phyloP scores from a whole-genome alignment of 2,329 filamentous ascomycete species.

The Immersiporthe knoxdaviesiana region DNA sequence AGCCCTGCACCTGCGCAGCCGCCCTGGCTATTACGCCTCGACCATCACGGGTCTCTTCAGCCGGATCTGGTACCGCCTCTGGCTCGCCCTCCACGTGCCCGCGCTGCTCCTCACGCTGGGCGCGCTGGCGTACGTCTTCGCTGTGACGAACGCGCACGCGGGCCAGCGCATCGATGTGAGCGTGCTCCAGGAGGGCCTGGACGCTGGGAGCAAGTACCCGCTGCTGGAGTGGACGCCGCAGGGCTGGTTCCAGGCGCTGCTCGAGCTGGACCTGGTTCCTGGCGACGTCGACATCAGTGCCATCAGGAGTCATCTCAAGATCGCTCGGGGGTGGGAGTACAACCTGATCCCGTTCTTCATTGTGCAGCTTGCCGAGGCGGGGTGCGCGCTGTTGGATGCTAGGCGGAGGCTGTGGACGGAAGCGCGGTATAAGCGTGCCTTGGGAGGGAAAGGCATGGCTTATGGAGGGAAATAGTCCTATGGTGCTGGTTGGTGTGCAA shows the following conservation, averaged over 20 bases:
- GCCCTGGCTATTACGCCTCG: conserved; percentile 32
- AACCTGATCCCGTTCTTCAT: conserved; percentile 29
- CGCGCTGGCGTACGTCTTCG: conserved; percentile 44
- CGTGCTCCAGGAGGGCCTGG: conserved; percentile 32
- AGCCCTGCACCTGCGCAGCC: conserved; percentile 37
- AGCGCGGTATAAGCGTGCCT: background rate
- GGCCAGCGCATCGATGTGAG: conserved; percentile 40
- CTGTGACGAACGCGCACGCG: conserved; percentile 36
- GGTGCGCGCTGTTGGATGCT: conserved; percentile 20
- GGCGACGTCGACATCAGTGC: conserved; percentile 13
- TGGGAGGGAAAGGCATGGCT: background rate
- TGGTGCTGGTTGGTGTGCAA: background rate
- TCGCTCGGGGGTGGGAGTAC: conserved; percentile 27
- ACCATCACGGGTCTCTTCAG: conserved; percentile 21
- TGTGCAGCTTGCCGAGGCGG: conserved; percentile 25
- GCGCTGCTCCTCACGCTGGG: conserved; percentile 41
- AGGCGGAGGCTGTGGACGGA: conserved; percentile 12
- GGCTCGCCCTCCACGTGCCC: conserved; percentile 40
- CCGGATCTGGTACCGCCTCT: conserved; percentile 39
- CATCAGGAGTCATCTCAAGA: conserved; percentile 8
- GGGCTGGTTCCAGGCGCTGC: conserved; percentile 43
- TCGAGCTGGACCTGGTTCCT: conserved; percentile 37
- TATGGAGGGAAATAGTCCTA: background rate
- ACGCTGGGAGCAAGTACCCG: conserved; percentile 36
- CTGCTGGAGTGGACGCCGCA: conserved; percentile 43